A percentile compares a stretch with the other conserved stretches of the same genome.
These are phyloP conservation scores for Saccharomycopsis sp. DNA, from an alignment of 805 yeast genomes.

Conservation along the genomic window DNA sequence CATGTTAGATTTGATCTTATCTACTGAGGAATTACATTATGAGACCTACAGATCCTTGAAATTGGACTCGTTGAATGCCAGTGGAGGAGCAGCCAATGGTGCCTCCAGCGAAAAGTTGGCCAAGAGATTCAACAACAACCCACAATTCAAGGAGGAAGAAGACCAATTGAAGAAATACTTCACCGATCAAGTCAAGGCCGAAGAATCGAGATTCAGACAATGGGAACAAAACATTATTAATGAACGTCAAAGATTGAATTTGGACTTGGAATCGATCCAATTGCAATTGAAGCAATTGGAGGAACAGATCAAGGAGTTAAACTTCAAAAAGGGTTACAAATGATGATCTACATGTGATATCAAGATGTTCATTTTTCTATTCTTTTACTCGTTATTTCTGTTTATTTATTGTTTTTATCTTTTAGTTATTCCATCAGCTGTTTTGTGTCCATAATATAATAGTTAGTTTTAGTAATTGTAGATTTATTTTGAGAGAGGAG, in stretches of 20 bases:
- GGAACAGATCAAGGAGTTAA: conserved; percentile 63
- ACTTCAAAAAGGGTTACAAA: conserved; percentile 42
- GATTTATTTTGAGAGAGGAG: no score
- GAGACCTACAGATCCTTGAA: conserved; percentile 71
- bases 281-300: conserved; percentile 65
- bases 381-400: not conserved
- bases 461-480: no score
- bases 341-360: no score
- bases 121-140: conserved; percentile 56
- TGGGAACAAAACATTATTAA: conserved; percentile 97
- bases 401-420: not conserved
- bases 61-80: conserved; percentile 40
- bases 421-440: not conserved
- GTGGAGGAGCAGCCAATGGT: conserved; percentile 29
- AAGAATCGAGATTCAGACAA: conserved; percentile 95
- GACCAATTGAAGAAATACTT: conserved; percentile 88
- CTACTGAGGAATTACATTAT: conserved; percentile 77
- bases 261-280: conserved; percentile 88
- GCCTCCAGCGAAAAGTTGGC: conserved; percentile 33
- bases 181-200: conserved; percentile 94
- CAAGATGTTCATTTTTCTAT: not conserved
- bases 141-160: conserved; percentile 94
- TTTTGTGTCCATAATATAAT: not conserved
- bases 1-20: conserved; percentile 71
- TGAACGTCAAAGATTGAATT: conserved; percentile 89